A percentile compares a stretch with the other conserved stretches of the same genome.
Conservation (phyloP, 257 asterid species). For the Nicotiana otophora region DNA sequence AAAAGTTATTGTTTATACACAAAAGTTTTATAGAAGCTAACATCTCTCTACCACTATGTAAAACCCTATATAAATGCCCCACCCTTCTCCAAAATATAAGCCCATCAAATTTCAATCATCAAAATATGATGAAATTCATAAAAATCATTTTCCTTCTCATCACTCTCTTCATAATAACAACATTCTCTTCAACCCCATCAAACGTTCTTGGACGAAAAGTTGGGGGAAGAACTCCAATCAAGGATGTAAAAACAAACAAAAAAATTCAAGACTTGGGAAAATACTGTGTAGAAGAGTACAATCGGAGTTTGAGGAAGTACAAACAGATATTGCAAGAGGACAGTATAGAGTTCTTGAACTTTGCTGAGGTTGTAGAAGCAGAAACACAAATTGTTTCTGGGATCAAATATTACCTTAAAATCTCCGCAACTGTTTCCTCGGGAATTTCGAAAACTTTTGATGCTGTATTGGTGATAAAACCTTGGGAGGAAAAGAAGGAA, state of each 20-base stretch:
- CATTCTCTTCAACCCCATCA: slow-evolving; percentile 6
- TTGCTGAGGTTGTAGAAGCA: slow-evolving; percentile 52
- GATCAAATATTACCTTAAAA: slow-evolving; percentile 56
- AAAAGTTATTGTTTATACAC: too few relatives aligned
- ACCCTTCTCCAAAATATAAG: neutral
- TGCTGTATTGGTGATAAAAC: slow-evolving; percentile 53
- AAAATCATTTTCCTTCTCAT: neutral
- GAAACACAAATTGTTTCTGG: slow-evolving; percentile 74
- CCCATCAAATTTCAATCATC: neutral
- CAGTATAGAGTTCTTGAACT: neutral
- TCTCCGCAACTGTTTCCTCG: slow-evolving; percentile 26
- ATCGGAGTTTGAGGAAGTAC: slow-evolving; percentile 3
- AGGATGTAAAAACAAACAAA: slow-evolving; percentile 39
- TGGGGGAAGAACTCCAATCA: slow-evolving; percentile 39
- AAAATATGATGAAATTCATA: neutral
- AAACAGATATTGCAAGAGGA: neutral
- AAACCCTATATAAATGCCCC: slow-evolving; percentile 3
- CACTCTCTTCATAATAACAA: slow-evolving; percentile 11
- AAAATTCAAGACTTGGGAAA: slow-evolving; percentile 55
- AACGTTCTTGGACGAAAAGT: slow-evolving; percentile 22
- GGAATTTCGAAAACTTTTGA: slow-evolving; percentile 24
- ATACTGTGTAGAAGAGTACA: slow-evolving; percentile 45
- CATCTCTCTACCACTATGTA: neutral
- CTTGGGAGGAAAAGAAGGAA: slow-evolving; percentile 44
- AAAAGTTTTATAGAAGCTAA: too few relatives aligned